Evolutionary conservation across 495 filamentous ascomycete species (phyloP), one percentile per base, ranked within the genome.

Genomic region (Trichoderma gamsii): DNA sequence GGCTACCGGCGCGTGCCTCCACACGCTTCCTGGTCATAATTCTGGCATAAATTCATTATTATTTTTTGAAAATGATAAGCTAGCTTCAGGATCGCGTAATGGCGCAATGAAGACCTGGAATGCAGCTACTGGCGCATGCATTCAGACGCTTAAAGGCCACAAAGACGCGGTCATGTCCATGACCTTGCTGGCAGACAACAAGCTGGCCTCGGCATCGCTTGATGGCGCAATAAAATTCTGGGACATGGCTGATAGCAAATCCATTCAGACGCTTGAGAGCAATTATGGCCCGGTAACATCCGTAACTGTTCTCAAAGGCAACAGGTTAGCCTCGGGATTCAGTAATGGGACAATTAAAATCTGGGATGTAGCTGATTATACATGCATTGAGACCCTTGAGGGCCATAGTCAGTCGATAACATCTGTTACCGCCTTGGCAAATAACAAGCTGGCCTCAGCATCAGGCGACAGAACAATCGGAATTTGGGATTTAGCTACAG

Each of bases 101-200:
- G 15, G 12, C 1, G 21, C 46, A 51, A 51, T 51, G 0, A 23
- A 49, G 41, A 43, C 71, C 65, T 71, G 79, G 79, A 13, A 70
- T 79, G 11, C 67, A 72, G 41, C 70, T 71, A 72, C 77, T 73
- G 79, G 73, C 71, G 25, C 21, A 51, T 25, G 69, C 63, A 69
- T 68, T 59, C 71, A 75, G 49, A 72, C 67, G n/a, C 71, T 79
- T 27, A 64, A 29, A 29, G 29, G 29, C 29, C 29, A 29, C 4
- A 4, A 29, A 29, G 4, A 4, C 4, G 4, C 29, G 4, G 29
- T 29, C 1, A 29, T 4, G 29, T 29, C 29, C 4, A 29, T 29
- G 4, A 1, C 29, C 29, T 29, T 29, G 29, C 29, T n/a, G n/a
- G n/a, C 29, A 29, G 29, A 29, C 4, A 29, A 29, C 29, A 29